Base-by-base conservation (phyloP, 2,329 filamentous ascomycete genomes). In the Xylariaceae sp. region DNA sequence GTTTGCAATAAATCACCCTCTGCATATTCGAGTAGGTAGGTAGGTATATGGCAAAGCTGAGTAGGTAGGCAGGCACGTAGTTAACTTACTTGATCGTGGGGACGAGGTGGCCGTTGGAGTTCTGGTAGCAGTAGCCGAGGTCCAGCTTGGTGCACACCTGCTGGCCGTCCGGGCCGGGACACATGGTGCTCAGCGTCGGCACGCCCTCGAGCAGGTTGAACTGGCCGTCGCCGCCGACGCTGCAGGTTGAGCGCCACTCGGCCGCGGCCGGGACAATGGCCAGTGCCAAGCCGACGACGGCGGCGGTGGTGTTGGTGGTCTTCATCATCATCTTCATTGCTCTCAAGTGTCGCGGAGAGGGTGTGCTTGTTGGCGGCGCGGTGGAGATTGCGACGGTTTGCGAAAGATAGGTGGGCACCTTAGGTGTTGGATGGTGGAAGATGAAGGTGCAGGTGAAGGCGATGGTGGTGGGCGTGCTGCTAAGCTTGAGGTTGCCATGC, bases 81-180 rank as follows among this genome's bases (percentile, higher is more conserved):
- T 11, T 10, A 14, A 14, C 38, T 12, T 39, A 45, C 43, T 44
- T 42, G 19, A 38, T 41, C 1, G 35, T 38, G 5, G 30, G 13
- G 7, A 25, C 27, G 2, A 45, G 31, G 17, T 43, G 36, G 10
- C 40, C 40, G 19, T 37, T 22, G 8, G 37, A 33, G 26, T 45
- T 45, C 38, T 37, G 39, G 36, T 39, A 21, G 38, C 43, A 45
- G 32, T 37, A 31, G 30, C 38, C 31, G 27, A 45, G 38, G 15
- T 45, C 40, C 21, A 45, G 43, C 33, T 38, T 39, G n/a, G 38
- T 42, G 31, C 43, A 45, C 8, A 43, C 35, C n/a, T 27, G 36
- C 9, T 18, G 16, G 14, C 29, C 29, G n/a, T 25, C 14, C 14
- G 22, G 15, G n/a, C 19, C 33, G 10, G 33, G 39, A 22, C 43